Evolutionary conservation across 2,329 filamentous ascomycete species (phyloP).

Genomic region (Pestalotiopsis sp.): DNA sequence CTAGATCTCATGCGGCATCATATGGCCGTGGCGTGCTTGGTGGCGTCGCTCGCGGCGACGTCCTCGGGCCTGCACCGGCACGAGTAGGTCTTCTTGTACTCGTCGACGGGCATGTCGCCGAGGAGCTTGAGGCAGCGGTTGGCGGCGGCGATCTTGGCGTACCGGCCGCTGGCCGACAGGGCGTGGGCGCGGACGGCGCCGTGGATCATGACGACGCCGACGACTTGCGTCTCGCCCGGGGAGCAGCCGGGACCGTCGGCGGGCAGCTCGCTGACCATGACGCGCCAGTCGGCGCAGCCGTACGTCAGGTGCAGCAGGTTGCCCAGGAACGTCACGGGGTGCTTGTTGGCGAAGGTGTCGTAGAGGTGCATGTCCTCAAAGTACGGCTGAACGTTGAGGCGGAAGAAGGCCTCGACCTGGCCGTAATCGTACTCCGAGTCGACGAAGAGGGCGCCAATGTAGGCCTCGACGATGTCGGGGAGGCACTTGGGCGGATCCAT

Average conservation of each 20-base stretch:
- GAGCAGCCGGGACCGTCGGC: slow-evolving; percentile 32
- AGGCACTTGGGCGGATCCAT: slow-evolving; percentile 72
- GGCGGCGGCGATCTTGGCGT: slow-evolving; percentile 72
- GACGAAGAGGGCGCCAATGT: slow-evolving; percentile 88
- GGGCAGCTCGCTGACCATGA: slow-evolving; percentile 55
- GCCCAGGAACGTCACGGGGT: slow-evolving; percentile 77
- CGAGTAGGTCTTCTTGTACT: slow-evolving; percentile 62
- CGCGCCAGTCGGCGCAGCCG: slow-evolving; percentile 62
- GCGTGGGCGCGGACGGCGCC: slow-evolving; percentile 65
- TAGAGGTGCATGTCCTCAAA: slow-evolving; percentile 88
- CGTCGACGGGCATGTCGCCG: slow-evolving; percentile 45
- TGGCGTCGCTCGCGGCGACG: slow-evolving; percentile 19
- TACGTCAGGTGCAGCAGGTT: slow-evolving; percentile 66
- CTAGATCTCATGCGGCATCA: neutral
- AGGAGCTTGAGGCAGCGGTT: slow-evolving; percentile 57
- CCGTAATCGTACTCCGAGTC: slow-evolving; percentile 80
- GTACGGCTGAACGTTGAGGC: slow-evolving; percentile 71
- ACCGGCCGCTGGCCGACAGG: slow-evolving; percentile 64
- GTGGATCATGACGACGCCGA: slow-evolving; percentile 79
- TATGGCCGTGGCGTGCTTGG: slow-evolving; percentile 9
- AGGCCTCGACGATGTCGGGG: slow-evolving; percentile 86
- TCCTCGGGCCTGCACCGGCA: slow-evolving; percentile 61
- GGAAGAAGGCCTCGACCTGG: slow-evolving; percentile 77
- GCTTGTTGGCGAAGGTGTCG: slow-evolving; percentile 83
- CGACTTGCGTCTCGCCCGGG: slow-evolving; percentile 53